phyloP scores from a whole-genome alignment of 306 rosid genomes.

The Trifolium fragiferum region DNA sequence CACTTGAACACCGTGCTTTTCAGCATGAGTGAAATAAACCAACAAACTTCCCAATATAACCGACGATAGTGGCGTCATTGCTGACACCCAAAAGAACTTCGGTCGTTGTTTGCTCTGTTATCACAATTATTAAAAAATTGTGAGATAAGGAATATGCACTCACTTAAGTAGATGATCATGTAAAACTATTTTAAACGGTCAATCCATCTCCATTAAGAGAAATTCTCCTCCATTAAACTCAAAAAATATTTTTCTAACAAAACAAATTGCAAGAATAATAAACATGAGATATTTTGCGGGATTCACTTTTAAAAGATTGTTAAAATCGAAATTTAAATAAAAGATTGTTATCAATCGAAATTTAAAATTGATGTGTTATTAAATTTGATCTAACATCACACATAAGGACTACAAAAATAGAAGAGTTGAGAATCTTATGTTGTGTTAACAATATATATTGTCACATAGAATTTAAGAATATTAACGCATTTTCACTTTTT shows the following conservation, averaged over 20 bases:
- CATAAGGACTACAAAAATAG: background rate
- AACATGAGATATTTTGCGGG: background rate
- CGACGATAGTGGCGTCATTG: constrained; percentile 83
- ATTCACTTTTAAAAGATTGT: background rate
- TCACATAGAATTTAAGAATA: background rate
- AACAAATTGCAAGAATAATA: background rate
- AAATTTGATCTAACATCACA: background rate
- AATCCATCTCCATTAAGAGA: no score
- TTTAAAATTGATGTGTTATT: no score
- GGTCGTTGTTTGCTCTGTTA: constrained; percentile 87
- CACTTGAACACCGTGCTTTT: constrained; percentile 97
- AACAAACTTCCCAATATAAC: constrained; percentile 82
- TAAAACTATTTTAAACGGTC: no score
- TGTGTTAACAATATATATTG: background rate
- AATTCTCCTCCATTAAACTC: no score
- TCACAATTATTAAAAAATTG: no score
- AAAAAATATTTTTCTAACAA: background rate
- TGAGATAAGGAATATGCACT: no score
- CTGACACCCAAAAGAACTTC: constrained; percentile 88
- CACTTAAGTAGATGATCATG: no score
- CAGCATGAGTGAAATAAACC: constrained; percentile 83
- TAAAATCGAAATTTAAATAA: background rate
- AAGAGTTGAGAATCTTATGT: background rate
- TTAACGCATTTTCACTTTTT: background rate
- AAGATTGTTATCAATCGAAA: background rate